Evolutionary conservation across 1,284 basidiomycete genomes (phyloP).

Genomic region (Afroboletus lepidellus): DNA sequence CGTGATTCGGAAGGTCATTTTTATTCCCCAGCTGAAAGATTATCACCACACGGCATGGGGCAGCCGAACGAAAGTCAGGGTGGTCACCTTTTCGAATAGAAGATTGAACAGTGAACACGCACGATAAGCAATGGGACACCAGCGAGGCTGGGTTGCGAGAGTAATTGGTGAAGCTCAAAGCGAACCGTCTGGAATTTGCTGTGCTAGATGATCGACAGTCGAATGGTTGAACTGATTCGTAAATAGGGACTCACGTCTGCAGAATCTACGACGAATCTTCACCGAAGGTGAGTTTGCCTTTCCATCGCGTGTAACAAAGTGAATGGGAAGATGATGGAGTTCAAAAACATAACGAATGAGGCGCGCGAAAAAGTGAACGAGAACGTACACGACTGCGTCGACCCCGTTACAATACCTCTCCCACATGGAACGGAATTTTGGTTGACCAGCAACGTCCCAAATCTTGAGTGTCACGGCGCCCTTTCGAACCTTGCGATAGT

Average conservation of each 20-base stretch:
- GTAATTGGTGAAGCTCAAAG: slow-evolving; percentile 87
- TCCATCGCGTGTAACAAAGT: slow-evolving; percentile 11
- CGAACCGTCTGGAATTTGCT: slow-evolving; percentile 85
- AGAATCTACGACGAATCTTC: slow-evolving; percentile 90
- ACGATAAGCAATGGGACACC: slow-evolving; percentile 90
- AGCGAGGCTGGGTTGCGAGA: slow-evolving; percentile 69
- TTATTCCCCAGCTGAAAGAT: slow-evolving; percentile 89
- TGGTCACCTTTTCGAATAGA: background rate
- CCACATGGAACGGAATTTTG: slow-evolving; percentile 93
- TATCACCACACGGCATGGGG: background rate
- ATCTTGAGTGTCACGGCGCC: slow-evolving; percentile 91
- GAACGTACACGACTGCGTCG: slow-evolving; percentile 86
- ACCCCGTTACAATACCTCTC: slow-evolving; percentile 95
- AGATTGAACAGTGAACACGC: slow-evolving; percentile 23
- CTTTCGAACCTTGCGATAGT: slow-evolving; percentile 80
- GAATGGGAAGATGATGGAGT: background rate
- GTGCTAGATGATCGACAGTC: slow-evolving; percentile 37
- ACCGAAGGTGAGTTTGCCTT: slow-evolving; percentile 8
- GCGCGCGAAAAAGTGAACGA: background rate
- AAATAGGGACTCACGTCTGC: slow-evolving; percentile 61
- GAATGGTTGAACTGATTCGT: background rate
- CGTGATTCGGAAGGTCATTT: slow-evolving; percentile 83
- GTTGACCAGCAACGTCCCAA: slow-evolving; percentile 96
- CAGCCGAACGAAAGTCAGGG: background rate
- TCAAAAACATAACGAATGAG: background rate